Base-by-base conservation (phyloP, 2,329 filamentous ascomycete species). In the Talaromyces albobiverticillius region DNA sequence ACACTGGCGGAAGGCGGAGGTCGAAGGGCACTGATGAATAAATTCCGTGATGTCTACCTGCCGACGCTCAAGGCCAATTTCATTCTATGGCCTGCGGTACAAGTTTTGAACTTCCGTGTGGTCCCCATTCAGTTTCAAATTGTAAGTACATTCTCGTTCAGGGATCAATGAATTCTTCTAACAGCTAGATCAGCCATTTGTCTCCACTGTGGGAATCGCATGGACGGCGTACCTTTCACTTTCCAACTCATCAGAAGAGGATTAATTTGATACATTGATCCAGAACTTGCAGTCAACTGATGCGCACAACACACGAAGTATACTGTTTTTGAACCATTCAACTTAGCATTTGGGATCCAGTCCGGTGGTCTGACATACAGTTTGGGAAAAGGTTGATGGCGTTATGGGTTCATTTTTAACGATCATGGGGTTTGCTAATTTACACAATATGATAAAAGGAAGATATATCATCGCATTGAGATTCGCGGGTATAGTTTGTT, bases 151-250 rank as follows among this genome's bases (percentile, higher is more conserved):
- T 25, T 22, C 3, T 11, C 26, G 31, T 16, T 20, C 16, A 51
- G 61, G 16, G 22, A 26, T 13, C 3, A 38, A 13, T 11, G 34
- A 9, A n/a, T 20, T 13, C 16, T 16, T 49, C 45, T 53, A 29
- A 56, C 25, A 46, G 16, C 29, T 48, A 20, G 20, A 42, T 41
- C 64, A 96, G 92, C 93, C 93, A 1, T 97, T 99, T 68, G 93
- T 96, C 8, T 96, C 93, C 14, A 95, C 90, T 8, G 76, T 99
- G 53, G 93, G 93, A 80, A 97, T 97, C 64, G 91, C 91, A 31
- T 97, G 93, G 94, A 97, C 94, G 10, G 93, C 92, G 18, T 99
- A 96, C 72, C 83, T 99, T 10, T 96, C 92, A 2, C 81, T 99
- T 49, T 89, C 88, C 58, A 97, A 97, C 74, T 87, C 91, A 4